Evolutionary conservation across 495 filamentous ascomycete genomes (phyloP), one percentile per base, ranked within the genome.

Genomic region (Margaritispora aquatica): DNA sequence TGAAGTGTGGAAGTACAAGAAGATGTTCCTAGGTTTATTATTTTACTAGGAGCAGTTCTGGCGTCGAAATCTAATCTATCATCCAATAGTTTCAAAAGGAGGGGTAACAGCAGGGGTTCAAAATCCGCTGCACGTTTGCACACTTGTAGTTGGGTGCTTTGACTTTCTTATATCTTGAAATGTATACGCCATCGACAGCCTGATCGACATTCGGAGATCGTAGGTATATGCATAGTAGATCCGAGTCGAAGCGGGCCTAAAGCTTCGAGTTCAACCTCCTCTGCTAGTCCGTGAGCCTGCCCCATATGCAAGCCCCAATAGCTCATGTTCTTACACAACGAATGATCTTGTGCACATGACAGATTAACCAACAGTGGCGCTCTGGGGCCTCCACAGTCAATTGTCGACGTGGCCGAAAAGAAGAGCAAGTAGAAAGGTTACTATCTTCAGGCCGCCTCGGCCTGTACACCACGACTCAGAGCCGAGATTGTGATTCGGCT

Each of bases 1-100:
- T 13, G 29, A 5, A 46, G 54, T 57, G 31, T 57, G 31, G 54
- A 23, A 57, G 54, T 57, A 57, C 54, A 57, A 57, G 54, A 46
- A 9, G 54, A 34, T 34, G 13, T 34, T 34, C 5, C 29, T 34
- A 34, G 29, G 29, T 34, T 34, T 34, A 13, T 34, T 34, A 34
- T 34, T 34, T 13, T 34, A 34, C 29, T 34, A 34, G 29, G 5
- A 34, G 29, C 29, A 34, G 13, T 34, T 34, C 29, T 34, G 13
- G 29, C 29, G 13, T 34, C 29, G 29, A 34, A n/a, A 34, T 34
- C 29, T 34, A 34, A 13, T 34, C 29, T 34, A 34, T 34, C 29
- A 5, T 34, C 29, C 13, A 34, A 13, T 5, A 34, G 29, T 34
- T 34, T 34, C 29, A 13, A 13, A 34, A 34, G 13, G 29, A 5